phyloP scores from a whole-genome alignment of 2,329 filamentous ascomycete genomes.

The Clarireedia hainanense region DNA sequence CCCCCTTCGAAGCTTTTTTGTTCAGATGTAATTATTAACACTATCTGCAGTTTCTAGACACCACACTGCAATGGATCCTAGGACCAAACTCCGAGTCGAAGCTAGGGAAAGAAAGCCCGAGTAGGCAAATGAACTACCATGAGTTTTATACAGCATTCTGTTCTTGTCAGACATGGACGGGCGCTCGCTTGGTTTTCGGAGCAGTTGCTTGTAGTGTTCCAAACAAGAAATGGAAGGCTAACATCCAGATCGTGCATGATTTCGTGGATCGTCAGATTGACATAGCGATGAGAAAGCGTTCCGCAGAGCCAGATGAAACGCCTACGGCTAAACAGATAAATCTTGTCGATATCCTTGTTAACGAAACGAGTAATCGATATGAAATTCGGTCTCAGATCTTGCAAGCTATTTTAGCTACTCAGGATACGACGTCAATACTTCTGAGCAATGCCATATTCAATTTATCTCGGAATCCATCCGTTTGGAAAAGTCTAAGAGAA shows the following conservation, averaged over 20 bases:
- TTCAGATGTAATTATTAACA: neutral
- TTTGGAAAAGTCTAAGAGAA: neutral
- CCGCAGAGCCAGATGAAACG: neutral
- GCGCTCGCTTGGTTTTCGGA: neutral
- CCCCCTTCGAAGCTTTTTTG: neutral
- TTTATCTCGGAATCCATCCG: neutral
- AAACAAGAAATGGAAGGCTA: neutral
- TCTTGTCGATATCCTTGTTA: neutral
- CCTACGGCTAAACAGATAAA: neutral
- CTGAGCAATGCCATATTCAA: conserved; percentile 1
- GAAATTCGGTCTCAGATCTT: conserved; percentile 5
- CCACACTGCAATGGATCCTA: conserved; percentile 4
- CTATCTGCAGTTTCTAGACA: neutral
- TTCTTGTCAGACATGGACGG: neutral
- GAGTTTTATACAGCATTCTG: neutral
- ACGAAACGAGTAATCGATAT: no score
- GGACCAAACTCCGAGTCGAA: neutral
- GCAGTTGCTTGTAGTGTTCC: neutral
- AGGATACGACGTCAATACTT: conserved; percentile 5
- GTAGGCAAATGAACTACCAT: neutral
- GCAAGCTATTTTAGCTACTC: neutral
- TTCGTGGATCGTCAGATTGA: conserved; percentile 1
- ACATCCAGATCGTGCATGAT: neutral
- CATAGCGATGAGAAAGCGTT: neutral
- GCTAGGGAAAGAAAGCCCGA: neutral